phyloP scores from a whole-genome alignment of 805 yeast species.

The Saccharomycopsis selenospora region DNA sequence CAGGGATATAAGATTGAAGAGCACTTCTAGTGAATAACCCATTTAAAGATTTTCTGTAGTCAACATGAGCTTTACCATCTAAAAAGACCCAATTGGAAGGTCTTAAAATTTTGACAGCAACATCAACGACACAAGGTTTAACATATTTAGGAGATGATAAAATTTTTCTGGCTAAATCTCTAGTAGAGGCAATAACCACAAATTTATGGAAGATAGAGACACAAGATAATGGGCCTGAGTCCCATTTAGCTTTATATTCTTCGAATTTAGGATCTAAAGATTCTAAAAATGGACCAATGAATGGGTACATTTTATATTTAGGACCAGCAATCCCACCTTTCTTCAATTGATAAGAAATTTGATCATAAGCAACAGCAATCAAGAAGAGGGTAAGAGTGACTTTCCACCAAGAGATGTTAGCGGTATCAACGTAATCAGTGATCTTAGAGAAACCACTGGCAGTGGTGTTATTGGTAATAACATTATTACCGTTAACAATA shows the following conservation, averaged over 20 bases:
- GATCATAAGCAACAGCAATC: conserved; percentile 56
- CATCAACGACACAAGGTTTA: conserved; percentile 97
- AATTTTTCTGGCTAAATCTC: conserved; percentile 84
- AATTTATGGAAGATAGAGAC: conserved; percentile 97
- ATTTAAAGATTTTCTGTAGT: conserved; percentile 84
- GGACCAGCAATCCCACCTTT: conserved; percentile 95
- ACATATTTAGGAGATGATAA: conserved; percentile 80
- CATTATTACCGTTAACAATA: too few species aligned
- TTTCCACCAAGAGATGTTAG: conserved; percentile 46
- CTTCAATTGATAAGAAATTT: conserved; percentile 64
- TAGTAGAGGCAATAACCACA: conserved; percentile 84
- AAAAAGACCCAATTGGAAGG: conserved; percentile 97
- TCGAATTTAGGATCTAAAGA: conserved; percentile 93
- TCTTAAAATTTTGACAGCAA: conserved; percentile 86
- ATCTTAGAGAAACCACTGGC: too few species aligned
- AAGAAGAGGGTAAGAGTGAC: conserved; percentile 40
- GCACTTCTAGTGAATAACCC: conserved; percentile 85
- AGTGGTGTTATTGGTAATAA: not conserved
- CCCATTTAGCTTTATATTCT: conserved; percentile 90
- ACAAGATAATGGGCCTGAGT: conserved; percentile 88
- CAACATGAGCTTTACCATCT: conserved; percentile 93
- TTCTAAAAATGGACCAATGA: conserved; percentile 94
- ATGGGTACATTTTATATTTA: conserved; percentile 78
- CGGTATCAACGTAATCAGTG: not conserved
- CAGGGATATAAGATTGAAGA: conserved; percentile 74